These are phyloP conservation scores for Schizosaccharomyces japonicus DNA, from an alignment of 805 yeast genomes.

Conservation along the genomic window DNA sequence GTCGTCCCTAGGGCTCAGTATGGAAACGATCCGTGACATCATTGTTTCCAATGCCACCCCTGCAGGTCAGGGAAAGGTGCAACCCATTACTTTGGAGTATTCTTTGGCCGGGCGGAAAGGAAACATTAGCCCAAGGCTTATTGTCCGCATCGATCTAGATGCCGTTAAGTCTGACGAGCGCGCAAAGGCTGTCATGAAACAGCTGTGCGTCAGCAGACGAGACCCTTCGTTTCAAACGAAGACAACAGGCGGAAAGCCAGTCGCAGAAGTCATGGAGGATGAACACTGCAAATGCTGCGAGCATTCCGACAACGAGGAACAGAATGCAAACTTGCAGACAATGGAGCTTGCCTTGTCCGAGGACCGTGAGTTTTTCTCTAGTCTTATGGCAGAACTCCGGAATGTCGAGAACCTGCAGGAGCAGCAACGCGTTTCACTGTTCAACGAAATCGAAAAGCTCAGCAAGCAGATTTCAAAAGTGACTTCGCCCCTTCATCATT, in stretches of 20 bases:
- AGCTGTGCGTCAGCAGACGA: not conserved
- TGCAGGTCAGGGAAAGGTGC: constrained; percentile 3
- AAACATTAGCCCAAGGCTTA: not conserved
- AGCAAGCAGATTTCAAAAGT: constrained; percentile 20
- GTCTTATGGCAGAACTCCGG: constrained; percentile 30
- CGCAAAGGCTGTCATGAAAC: not conserved
- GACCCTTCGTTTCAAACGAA: not conserved
- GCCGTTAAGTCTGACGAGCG: not conserved
- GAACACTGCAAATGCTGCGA: not conserved
- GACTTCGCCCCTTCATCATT: constrained; percentile 18
- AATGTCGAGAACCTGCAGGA: constrained; percentile 22
- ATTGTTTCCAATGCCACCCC: too few species aligned
- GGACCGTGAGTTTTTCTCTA: constrained; percentile 36
- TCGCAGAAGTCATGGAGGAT: not conserved
- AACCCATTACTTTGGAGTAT: not conserved
- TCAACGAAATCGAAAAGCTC: constrained; percentile 22
- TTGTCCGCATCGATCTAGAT: not conserved
- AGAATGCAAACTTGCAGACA: not conserved
- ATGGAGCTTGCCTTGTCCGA: constrained; percentile 25
- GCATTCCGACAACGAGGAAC: not conserved
- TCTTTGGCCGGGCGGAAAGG: not conserved
- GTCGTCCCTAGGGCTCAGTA: constrained; percentile 30
- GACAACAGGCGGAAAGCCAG: not conserved
- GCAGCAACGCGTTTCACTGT: constrained; percentile 23
- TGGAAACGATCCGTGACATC: constrained; percentile 17